Base-by-base conservation (phyloP, 148 eudicot species). In the Limonium bicolor region DNA sequence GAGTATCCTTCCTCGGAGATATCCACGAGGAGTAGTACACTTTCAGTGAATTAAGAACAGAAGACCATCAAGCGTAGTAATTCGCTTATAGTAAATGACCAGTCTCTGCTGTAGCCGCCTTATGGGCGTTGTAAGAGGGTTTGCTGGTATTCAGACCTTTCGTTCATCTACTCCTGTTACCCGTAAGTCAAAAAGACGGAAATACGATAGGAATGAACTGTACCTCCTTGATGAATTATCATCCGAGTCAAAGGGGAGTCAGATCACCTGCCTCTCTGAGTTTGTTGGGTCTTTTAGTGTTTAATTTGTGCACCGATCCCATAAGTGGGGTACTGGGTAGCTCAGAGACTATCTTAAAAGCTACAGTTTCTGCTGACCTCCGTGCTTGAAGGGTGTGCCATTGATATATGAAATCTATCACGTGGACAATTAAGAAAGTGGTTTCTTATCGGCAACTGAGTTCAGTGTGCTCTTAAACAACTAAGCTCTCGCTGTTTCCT, bases 261-360 rank as follows among this genome's bases (percentile, higher is more conserved):
- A 26, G 5, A 46, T 13, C 8, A 24, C 9, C 21, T 34, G 30
- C 19, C 30, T 15, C 15, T 5, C 8, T 13, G 54, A 26, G n/a
- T n/a, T n/a, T 35, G 51, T 31, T 48, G 35, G 24, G 7, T 25
- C 28, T 11, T 23, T 16, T 21, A 34, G 9, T 20, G n/a, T n/a
- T n/a, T n/a, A n/a, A 4, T 3, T n/a, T 26, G 0, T 2, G 18
- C 37, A 46, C 5, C 51, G 22, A 50, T 35, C 41, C 36, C 14
- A 35, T 4, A 50, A 42, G 36, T 48, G 53, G 41, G 35, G 36
- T 8, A 19, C 23, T 39, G 25, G 43, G 43, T 39, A 39, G 43
- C 43, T 39, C 24, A 38, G n/a, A 7, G 43, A 7, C 11, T 14
- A 20, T n/a, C 43, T 19, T 39, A 15, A 7, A 8, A 35, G 25